Evolutionary conservation across 1,139 yeast species (phyloP).

Genomic region (Sugiyamaella pinicola): DNA sequence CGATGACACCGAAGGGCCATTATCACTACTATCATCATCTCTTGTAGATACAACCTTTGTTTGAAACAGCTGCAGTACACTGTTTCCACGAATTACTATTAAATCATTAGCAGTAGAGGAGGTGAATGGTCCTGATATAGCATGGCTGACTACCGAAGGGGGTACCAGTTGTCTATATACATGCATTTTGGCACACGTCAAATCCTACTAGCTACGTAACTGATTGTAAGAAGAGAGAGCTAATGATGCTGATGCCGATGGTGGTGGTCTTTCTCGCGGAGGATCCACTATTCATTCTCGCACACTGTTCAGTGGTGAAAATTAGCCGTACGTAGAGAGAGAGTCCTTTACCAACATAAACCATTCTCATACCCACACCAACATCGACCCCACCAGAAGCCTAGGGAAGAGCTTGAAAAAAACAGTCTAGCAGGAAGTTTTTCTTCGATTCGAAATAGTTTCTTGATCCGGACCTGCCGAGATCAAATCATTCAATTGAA

Average conservation of each 20-base stretch:
- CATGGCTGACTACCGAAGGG: conserved; percentile 72
- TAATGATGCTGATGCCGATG: no score
- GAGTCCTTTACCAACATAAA: neutral
- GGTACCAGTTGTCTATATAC: conserved; percentile 78
- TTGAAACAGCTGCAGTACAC: conserved; percentile 66
- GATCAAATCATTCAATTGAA: neutral
- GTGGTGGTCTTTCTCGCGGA: no score
- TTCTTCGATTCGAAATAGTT: neutral
- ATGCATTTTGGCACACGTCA: conserved; percentile 57
- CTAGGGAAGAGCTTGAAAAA: neutral
- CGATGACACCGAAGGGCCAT: conserved; percentile 1
- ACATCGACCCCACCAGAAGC: neutral
- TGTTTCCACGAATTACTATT: conserved; percentile 68
- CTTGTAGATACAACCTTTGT: conserved; percentile 24
- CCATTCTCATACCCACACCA: neutral
- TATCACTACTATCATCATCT: neutral
- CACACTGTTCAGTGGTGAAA: no score
- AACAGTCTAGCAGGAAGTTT: neutral
- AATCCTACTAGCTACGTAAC: neutral
- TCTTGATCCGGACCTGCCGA: neutral
- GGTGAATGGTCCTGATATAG: conserved; percentile 65
- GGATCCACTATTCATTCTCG: no score
- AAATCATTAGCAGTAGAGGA: conserved; percentile 55
- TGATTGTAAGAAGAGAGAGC: no score
- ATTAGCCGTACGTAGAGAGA: conserved; percentile 1